A percentile compares a stretch with the other conserved stretches of the same genome.
These are phyloP conservation scores for Hymenochaete sp. DNA, from an alignment of 1,284 basidiomycete genomes.

Conservation along the genomic window DNA sequence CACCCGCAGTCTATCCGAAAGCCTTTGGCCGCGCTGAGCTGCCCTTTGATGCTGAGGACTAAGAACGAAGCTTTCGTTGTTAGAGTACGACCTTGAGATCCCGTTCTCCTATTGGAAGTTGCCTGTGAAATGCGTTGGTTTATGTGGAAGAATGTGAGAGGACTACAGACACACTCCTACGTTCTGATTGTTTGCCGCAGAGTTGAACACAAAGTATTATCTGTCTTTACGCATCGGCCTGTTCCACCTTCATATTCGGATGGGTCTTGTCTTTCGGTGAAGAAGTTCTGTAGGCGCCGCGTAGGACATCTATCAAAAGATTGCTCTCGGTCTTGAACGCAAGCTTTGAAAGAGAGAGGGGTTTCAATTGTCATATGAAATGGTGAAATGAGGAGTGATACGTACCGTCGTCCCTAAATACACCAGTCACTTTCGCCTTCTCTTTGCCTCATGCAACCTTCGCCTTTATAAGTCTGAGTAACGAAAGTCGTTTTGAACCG, in stretches of 20 bases:
- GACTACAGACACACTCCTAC: slow-evolving; percentile 43
- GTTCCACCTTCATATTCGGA: slow-evolving; percentile 80
- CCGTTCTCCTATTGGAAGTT: slow-evolving; percentile 17
- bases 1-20: slow-evolving; percentile 32
- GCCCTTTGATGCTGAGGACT: slow-evolving; percentile 56
- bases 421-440: slow-evolving; percentile 70
- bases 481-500: slow-evolving; percentile 61
- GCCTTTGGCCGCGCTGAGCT: slow-evolving; percentile 49
- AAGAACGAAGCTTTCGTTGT: slow-evolving; percentile 77
- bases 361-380: neutral
- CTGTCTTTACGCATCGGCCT: slow-evolving; percentile 72
- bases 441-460: slow-evolving; percentile 75
- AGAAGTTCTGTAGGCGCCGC: slow-evolving; percentile 78
- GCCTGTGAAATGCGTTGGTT: neutral
- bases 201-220: slow-evolving; percentile 62
- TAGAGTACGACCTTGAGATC: slow-evolving; percentile 78
- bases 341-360: slow-evolving; percentile 55
- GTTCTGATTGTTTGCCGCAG: slow-evolving; percentile 68
- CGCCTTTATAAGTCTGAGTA: slow-evolving; percentile 71
- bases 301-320: slow-evolving; percentile 79
- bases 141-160: neutral
- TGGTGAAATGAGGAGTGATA: slow-evolving; percentile 20
- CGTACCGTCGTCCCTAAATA: slow-evolving; percentile 71
- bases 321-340: slow-evolving; percentile 94
- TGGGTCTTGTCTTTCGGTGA: slow-evolving; percentile 85